Base-by-base conservation (phyloP, 176 grass and related monocot species). In the Triticum urartu region DNA sequence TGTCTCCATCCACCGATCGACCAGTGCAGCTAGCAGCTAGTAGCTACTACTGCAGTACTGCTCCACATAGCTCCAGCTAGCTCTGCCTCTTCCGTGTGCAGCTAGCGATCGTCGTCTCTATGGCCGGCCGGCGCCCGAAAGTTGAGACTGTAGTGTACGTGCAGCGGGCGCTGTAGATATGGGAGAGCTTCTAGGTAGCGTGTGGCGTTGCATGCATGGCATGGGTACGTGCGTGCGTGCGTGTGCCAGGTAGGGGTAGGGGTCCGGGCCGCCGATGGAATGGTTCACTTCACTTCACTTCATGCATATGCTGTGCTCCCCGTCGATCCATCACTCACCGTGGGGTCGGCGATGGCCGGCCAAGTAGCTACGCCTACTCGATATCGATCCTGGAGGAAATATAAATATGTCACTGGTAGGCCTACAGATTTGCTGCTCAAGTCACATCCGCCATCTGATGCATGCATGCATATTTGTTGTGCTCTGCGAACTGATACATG, bases 191-290 rank as follows among this genome's bases (percentile, higher is more conserved):
- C 42, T 47, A 47, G 40, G 35, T 72, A 72, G 68, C 68, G 38
- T 72, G 70, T 6, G 42, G 54, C 54, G 54, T 21, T 6, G 40
- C 70, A 40, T 42, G 36, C 68, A 38, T 72, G 67, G 67, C 14
- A 0, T 75, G 45, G 43, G 45, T 76, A 47, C 45, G 47, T 76
- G 72, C 43, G 14, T 33, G 73, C 45, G 73, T 54, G 52, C 74
- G 47, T 21, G 47, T 52, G 48, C 72, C 48, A 75, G 72, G 6
- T 20, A 21, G 54, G 20, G 54, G 72, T 75, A 75, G 74, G 74
- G 74, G 74, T 77, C 74, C 17, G 74, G 74, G 11, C 74, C 47
- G 28, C 17, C 74, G 74, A 77, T 77, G 74, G 74, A 77, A 77
- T 33, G 74, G 43, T 34, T 77, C 74, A 77, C 74, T 77, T 59